Base-by-base conservation (phyloP, 164 flowering plant species). In the Umbellularia californica region DNA sequence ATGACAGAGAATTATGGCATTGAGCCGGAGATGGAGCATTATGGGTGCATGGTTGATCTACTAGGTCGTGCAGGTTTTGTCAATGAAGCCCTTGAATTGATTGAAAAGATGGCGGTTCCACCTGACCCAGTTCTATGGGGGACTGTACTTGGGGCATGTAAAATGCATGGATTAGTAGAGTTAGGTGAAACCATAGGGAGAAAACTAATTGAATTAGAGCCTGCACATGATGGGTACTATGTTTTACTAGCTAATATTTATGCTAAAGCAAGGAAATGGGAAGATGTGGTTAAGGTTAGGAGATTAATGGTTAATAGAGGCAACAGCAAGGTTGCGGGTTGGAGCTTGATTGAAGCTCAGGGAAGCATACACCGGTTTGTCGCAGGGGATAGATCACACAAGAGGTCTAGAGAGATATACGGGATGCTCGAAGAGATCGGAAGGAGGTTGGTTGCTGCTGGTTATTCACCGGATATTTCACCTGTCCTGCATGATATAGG, bases 1-100 rank as follows among this genome's bases (percentile, higher is more conserved):
- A 87, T 87, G 90, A 82, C 60, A 24, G 77, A 82, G 62, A 58
- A 58, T n/a, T 84, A 81, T 73, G 75, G 76, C 15, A 75, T 87
- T 20, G 78, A 79, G 70, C 87, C 88, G 0, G 88, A 82, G 75
- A 82, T 85, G 88, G 90, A 87, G 80, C 90, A 87, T 72, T 87
- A 84, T 74, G 90, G 88, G 22, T 84, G 88, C 81, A 87, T 87
- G 83, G 88, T 84, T 74, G 90, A 87, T 75, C 81, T 87, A n/a
- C 77, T 87, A 72, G 81, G 86, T 3, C 85, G 90, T 66, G 88
- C 90, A 4, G 88, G 90, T 10, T 73, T 77, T 23, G 69, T 87
- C 30, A 58, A 19, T n/a, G 88, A 87, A 75, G 90, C 88, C 33
- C 68, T 81, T 41, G 79, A 83, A 27, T 50, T 87, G 77, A 73